Evolutionary conservation across 805 yeast species (phyloP), one percentile per base, ranked within the genome.

Genomic region (Saccharomyces eubayanus): DNA sequence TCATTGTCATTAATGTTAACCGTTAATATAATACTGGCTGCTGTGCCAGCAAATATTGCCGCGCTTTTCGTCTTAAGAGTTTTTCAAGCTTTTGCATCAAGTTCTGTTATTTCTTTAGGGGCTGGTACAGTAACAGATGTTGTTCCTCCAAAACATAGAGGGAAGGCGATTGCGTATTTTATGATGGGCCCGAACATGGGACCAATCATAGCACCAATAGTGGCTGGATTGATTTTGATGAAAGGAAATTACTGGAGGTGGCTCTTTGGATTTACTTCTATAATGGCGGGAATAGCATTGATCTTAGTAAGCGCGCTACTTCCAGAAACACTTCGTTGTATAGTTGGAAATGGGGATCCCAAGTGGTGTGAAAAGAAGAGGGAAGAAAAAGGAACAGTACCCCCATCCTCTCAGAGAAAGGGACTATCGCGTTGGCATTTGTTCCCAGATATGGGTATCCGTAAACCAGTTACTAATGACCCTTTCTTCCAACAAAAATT

Each of bases 41-140:
- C 72, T 66, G 57, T 74, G 73, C 60, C 96, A 0, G 73, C 84
- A 5, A 87, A 86, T 36, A 82, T 84, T 30, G 85, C 85, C 0
- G 85, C 92, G 0, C 74, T 88, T 1, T 79, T 85, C 36, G 77
- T 89, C 3, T 73, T 89, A 2, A 73, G 82, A 55, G 67, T 85
- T 3, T 84, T 91, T 1, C 89, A 86, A 61, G 92, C 90, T 1
- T 75, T 90, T 62, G 95, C 96, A 40, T 96, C 94, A 0, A 81
- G 89, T 55, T 85, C 92, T 2, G 96, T 90, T 0, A 95, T 90
- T 66, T 82, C 95, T 20, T 85, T 89, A 29, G 97, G 97, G 1
- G 96, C 96, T 0, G 97, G 96, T 1, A 87, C 96, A 0, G 83
- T 90, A 20, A 81, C 89, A 29, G 97, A 90, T 66, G 68, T 90